Evolutionary conservation across 306 rosid genomes (phyloP).

Genomic region (Bauhinia variegata): DNA sequence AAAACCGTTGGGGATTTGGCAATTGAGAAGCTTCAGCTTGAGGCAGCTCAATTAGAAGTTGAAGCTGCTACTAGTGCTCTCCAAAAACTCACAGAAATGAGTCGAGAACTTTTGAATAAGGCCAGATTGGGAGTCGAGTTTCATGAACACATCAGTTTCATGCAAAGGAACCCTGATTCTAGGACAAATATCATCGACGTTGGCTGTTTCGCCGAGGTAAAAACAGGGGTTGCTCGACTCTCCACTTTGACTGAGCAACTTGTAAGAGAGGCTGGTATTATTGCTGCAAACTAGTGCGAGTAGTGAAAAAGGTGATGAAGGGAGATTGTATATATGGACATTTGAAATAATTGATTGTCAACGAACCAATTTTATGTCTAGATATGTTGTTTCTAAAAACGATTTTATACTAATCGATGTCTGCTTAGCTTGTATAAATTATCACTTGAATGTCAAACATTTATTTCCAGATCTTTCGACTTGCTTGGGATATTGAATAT

Average conservation of each 20-base stretch:
- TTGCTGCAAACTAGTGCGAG: no score
- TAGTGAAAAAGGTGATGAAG: slow-evolving; percentile 6
- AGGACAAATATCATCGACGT: no score
- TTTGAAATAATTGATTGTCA: no score
- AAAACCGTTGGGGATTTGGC: slow-evolving; percentile 65
- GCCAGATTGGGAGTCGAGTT: slow-evolving; percentile 52
- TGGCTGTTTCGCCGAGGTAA: slow-evolving; percentile 48
- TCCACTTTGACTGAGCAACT: slow-evolving; percentile 76
- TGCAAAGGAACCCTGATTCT: slow-evolving; percentile 21
- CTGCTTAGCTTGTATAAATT: no score
- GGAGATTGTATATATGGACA: slow-evolving; percentile 12
- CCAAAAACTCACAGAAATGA: slow-evolving; percentile 65
- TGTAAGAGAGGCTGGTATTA: slow-evolving; percentile 69
- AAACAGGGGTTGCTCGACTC: slow-evolving; percentile 60
- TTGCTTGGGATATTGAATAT: no score
- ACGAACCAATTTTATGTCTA: no score
- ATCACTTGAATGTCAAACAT: no score
- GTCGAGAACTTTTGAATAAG: slow-evolving; percentile 61
- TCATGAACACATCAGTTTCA: slow-evolving; percentile 44
- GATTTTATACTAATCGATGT: no score
- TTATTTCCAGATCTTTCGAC: no score
- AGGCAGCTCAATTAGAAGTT: slow-evolving; percentile 77
- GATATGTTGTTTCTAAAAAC: no score
- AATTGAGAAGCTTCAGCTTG: slow-evolving; percentile 78
- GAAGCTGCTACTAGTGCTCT: slow-evolving; percentile 83